Evolutionary conservation across 805 yeast genomes (phyloP), one percentile per base, ranked within the genome.

Genomic region (Soucietia sequanensis): DNA sequence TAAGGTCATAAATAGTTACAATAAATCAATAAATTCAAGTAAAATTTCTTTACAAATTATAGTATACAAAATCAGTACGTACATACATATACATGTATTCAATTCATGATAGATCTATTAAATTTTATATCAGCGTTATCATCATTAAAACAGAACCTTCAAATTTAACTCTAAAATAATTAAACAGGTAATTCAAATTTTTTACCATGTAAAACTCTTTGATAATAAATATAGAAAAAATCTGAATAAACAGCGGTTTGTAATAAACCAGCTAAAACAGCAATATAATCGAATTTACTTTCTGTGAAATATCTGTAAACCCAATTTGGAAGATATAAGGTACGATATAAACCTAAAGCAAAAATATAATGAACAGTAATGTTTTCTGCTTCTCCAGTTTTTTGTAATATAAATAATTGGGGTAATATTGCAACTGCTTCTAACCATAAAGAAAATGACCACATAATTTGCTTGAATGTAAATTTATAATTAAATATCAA

Each of bases 311-410:
- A 87, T 59, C 97, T 78, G 74, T 89, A 93, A 46, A 89, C 58
- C 99, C 99, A 93, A 63, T 91, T 93, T 45, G 95, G 95, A 47
- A 93, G 78, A 58, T 93, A 93, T 33, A 93, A 69, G 0, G 91
- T 84, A 47, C 99, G 74, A 70, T 93, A 93, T 2, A 84, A 47
- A 11, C 99, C 99, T 54, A 93, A 69, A 1, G 97, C 95, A 60
- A 91, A 90, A 42, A 93, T 87, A 60, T 93, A 93, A 60, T 93
- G 97, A 33, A 83, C 75, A 3, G 98, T 93, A 53, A 93, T 72
- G 42, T 85, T 76, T 57, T 85, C 84, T 3, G 96, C 90, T 50
- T 84, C 84, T 12, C 96, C 96, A 2, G 91, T 80, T 46, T 84
- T 81, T 55, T 90, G 96, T 39, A 93, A 70, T 78, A 93, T 77